Evolutionary conservation across 495 filamentous ascomycete genomes (phyloP).

Genomic region (Penicillium herquei): DNA sequence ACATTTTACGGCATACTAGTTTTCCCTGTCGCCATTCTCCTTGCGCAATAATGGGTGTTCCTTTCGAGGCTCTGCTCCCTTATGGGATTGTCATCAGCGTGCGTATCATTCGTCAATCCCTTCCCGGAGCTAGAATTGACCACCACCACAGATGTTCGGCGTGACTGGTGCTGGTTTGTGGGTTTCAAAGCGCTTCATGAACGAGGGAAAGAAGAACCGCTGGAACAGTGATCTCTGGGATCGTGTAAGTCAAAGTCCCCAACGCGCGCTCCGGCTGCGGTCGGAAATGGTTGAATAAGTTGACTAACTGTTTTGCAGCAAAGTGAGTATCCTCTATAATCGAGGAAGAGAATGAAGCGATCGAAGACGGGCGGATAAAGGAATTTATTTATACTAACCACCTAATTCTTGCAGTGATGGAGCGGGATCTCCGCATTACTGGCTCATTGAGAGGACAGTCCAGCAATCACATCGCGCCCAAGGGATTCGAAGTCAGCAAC

Average conservation of each 20-base stretch:
- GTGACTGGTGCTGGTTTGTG: constrained; percentile 74
- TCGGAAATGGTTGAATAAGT: constrained; percentile 21
- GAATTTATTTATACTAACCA: constrained; percentile 13
- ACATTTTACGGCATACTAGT: neutral
- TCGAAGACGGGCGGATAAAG: neutral
- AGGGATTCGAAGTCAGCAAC: constrained; percentile 91
- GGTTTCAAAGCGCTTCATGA: constrained; percentile 71
- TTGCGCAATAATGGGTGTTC: constrained; percentile 72
- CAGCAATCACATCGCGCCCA: constrained; percentile 73
- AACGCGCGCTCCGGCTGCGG: constrained; percentile 30
- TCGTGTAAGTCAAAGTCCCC: constrained; percentile 57
- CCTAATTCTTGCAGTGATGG: constrained; percentile 75
- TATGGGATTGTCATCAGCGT: constrained; percentile 89
- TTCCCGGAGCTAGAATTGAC: constrained; percentile 25
- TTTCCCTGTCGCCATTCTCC: constrained; percentile 2
- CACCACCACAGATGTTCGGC: constrained; percentile 76
- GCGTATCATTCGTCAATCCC: constrained; percentile 39
- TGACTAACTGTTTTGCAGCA: constrained; percentile 58
- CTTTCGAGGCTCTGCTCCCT: constrained; percentile 92
- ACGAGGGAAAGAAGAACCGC: constrained; percentile 82
- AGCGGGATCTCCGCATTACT: constrained; percentile 87
- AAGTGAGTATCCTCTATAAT: constrained; percentile 55
- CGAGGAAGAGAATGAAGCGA: neutral
- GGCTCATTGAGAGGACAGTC: constrained; percentile 82
- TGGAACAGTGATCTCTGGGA: constrained; percentile 93